Conservation (phyloP, 2,329 filamentous ascomycete species). For the Iodosphaeria phyllophila region DNA sequence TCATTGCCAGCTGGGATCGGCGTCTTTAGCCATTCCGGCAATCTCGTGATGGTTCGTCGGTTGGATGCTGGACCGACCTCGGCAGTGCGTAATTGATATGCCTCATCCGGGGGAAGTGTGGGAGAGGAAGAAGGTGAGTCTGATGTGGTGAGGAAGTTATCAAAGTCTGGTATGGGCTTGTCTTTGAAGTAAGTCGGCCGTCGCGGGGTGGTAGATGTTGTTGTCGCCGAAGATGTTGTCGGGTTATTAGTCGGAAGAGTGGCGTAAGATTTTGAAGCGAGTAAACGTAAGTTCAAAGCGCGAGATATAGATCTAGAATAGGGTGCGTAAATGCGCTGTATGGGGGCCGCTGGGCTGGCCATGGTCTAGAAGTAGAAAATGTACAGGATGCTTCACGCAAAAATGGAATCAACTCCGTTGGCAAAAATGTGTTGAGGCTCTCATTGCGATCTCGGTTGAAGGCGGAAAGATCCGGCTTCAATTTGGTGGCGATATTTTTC, state of each 20-base stretch:
- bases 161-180: slow-evolving; percentile 34
- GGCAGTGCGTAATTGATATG: slow-evolving; percentile 41
- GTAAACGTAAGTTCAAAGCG: too few species aligned
- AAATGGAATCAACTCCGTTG: too few species aligned
- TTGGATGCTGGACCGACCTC: slow-evolving; percentile 44
- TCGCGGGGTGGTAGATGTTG: slow-evolving; percentile 7
- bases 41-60: slow-evolving; percentile 47
- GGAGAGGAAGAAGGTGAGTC: slow-evolving; percentile 16
- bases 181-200: slow-evolving; percentile 41
- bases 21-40: slow-evolving; percentile 93
- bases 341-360: too few species aligned
- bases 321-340: too few species aligned
- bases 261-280: slow-evolving; percentile 20
- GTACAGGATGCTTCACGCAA: too few species aligned
- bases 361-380: too few species aligned
- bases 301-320: too few species aligned
- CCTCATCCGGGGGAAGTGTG: slow-evolving; percentile 29
- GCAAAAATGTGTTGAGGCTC: too few species aligned
- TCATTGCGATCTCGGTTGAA: too few species aligned
- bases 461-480: too few species aligned
- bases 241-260: slow-evolving; percentile 21
- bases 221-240: slow-evolving; percentile 5
- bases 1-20: slow-evolving; percentile 64
- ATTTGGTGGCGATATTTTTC: too few species aligned
- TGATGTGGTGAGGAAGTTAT: slow-evolving; percentile 29